A percentile compares a stretch with the other conserved stretches of the same genome.
Conservation (phyloP, 495 filamentous ascomycete species). For the Lophiostoma macrostomum region DNA sequence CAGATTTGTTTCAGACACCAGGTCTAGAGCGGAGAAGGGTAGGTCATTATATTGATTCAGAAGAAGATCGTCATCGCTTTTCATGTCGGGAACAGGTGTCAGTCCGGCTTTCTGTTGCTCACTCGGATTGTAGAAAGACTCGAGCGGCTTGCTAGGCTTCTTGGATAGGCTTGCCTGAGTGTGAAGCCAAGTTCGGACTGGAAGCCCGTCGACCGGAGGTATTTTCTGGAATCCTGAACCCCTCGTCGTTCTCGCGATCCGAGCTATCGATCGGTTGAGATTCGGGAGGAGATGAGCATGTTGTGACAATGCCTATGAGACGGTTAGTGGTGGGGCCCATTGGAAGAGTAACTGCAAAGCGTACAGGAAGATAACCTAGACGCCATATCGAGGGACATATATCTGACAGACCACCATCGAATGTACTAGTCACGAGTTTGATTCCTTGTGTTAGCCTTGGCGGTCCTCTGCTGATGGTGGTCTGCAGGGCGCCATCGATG, state of each 20-base stretch:
- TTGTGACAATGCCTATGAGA: conserved; percentile 26
- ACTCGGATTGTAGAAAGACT: too few relatives aligned
- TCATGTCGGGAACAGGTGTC: too few relatives aligned
- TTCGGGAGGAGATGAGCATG: conserved; percentile 36
- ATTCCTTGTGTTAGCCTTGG: conserved; percentile 20
- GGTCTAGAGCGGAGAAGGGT: too few relatives aligned
- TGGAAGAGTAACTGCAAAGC: not conserved
- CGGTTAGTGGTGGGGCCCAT: conserved; percentile 1
- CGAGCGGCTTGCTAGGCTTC: too few relatives aligned
- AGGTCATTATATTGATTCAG: too few relatives aligned
- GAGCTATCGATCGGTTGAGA: conserved; percentile 30
- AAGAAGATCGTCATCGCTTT: too few relatives aligned
- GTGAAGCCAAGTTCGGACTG: too few relatives aligned
- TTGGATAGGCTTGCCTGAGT: too few relatives aligned
- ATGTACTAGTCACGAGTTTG: conserved; percentile 19
- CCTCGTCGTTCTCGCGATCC: conserved; percentile 4
- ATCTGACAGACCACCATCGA: conserved; percentile 23
- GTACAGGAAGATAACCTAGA: conserved; percentile 33
- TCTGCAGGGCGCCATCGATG: conserved; percentile 31
- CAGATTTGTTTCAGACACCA: too few relatives aligned
- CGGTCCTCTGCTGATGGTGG: conserved; percentile 25
- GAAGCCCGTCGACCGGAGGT: too few relatives aligned
- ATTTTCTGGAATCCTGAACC: too few relatives aligned
- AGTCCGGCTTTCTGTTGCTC: too few relatives aligned
- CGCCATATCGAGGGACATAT: conserved; percentile 36